Base-by-base conservation (phyloP, 108 stramenopile genomes). In the Asterionellopsis glacialis region DNA sequence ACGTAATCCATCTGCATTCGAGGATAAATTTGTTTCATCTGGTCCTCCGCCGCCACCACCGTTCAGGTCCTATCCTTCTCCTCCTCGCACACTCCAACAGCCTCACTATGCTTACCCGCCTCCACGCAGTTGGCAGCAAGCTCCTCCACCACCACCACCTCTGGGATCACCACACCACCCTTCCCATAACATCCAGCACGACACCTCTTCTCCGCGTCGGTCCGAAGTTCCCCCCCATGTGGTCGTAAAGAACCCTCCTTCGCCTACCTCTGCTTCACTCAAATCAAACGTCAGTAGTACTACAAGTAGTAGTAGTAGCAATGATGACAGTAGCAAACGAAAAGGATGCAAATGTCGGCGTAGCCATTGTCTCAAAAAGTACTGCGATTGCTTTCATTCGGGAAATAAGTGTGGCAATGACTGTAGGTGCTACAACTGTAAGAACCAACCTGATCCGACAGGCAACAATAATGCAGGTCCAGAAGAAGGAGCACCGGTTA, bases 321-420 rank as follows among this genome's bases (percentile, higher is more conserved):
- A 33, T 33, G 33, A 33, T 33, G 33, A 2, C 33, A 33, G 5
- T 33, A 33, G 7, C 2, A 33, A 33, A 33, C 2, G 33, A 7
- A 33, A 33, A 33, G 33, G 33, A 33, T 33, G 33, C 33, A 33
- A 33, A 33, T 33, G 47, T 19, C 47, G 47, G 22, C 22, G 23
- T 19, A 75, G 70, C 95, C 95, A 63, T 33, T 33, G 33, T 33
- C 33, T 33, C 33, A 33, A 33, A 7, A 33, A 33, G 7, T 33
- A 33, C 33, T 96, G 95, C 62, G 95, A 96, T 56, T 96, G 95
- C 59, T 96, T 81, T 68, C 82, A 88, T 44, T 82, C 85, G 75
- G 71, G 69, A 50, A 68, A 68, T 57, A 82, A 79, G 51, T 98
- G 97, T 61, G 95, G 95, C 22, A 57, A 75, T 43, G 77, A 88